Evolutionary conservation across 2,329 filamentous ascomycete species (phyloP), one percentile per base, ranked within the genome.

Genomic region (Samsoniella hepiali): DNA sequence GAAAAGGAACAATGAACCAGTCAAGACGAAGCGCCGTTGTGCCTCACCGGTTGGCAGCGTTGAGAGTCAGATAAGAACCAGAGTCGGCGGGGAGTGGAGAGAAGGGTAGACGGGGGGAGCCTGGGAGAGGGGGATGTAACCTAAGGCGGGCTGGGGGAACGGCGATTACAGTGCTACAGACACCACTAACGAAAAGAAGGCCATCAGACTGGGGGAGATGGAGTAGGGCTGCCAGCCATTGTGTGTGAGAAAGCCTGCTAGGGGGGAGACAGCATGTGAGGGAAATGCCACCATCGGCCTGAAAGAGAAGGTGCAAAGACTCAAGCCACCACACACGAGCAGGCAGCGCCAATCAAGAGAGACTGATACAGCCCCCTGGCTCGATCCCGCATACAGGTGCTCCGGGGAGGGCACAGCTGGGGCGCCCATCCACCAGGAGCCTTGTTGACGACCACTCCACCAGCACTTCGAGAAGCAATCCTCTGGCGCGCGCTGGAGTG

Each of bases 281-380:
- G 69, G 69, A 61, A 69, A 74, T 73, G 70, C 72, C 69, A 75
- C 73, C 69, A 68, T 69, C 65, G 66, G 66, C 73, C 73, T 68
- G 67, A 74, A 75, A 67, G 63, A 75, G 73, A 75, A 75, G 73
- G 73, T 75, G 71, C 68, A 34, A 69, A 70, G 67, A 64, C 61
- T 38, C 65, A 67, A 71, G 69, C 69, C 72, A 73, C 72, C 71
- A 69, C 67, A 67, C 67, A 67, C 67, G 65, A 67, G 58, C 62
- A 65, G 53, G 15, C 64, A 66, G 66, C 71, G 67, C 73, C 73
- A 75, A 75, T 75, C 72, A 75, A 22, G 54, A 32, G 54, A 63
- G 38, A 63, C 66, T 67, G 70, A 72, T 72, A 72, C 66, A 60
- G 65, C 67, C 69, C 69, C 55, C 63, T 66, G 65, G 68, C 64